These are phyloP conservation scores for Monosporascus sp. DNA, from an alignment of 2,329 filamentous ascomycete species.

Conservation along the genomic window DNA sequence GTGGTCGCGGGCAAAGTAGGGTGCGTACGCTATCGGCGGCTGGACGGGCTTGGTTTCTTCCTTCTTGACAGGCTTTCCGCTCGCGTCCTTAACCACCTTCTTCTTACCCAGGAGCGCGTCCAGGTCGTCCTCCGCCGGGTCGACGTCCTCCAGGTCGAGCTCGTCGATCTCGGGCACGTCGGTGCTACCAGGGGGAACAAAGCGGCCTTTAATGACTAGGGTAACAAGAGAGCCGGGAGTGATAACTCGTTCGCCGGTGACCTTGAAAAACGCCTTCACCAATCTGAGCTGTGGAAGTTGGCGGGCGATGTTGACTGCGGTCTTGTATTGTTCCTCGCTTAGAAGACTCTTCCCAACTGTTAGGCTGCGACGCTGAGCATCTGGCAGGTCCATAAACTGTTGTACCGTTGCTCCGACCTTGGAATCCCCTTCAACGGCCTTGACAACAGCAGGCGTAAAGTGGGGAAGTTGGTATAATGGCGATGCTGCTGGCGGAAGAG, in stretches of 20 bases:
- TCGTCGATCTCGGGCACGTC: conserved; percentile 71
- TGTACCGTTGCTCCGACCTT: conserved; percentile 75
- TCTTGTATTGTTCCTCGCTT: conserved; percentile 68
- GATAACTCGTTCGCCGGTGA: conserved; percentile 87
- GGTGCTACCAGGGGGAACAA: conserved; percentile 79
- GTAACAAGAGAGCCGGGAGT: conserved; percentile 90
- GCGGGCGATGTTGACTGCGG: conserved; percentile 69
- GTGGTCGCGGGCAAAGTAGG: conserved; percentile 84
- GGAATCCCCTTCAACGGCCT: conserved; percentile 67
- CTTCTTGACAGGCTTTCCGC: conserved; percentile 48
- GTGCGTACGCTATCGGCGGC: conserved; percentile 83
- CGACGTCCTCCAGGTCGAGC: conserved; percentile 80
- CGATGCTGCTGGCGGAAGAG: conserved; percentile 74
- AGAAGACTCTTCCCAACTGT: conserved; percentile 68
- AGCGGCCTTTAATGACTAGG: conserved; percentile 89
- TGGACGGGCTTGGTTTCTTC: conserved; percentile 62
- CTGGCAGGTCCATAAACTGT: conserved; percentile 80
- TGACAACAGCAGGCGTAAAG: conserved; percentile 64
- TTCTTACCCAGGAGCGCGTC: conserved; percentile 78
- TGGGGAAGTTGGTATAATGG: conserved; percentile 89
- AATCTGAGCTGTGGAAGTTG: conserved; percentile 81
- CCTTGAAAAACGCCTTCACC: conserved; percentile 97
- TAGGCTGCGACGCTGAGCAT: conserved; percentile 65
- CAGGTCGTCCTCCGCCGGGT: conserved; percentile 87
- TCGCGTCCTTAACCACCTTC: conserved; percentile 57